A percentile compares a stretch with the other conserved stretches of the same genome.
phyloP scores from a whole-genome alignment of 2,329 filamentous ascomycete species.

The Penicillium janthinellum region DNA sequence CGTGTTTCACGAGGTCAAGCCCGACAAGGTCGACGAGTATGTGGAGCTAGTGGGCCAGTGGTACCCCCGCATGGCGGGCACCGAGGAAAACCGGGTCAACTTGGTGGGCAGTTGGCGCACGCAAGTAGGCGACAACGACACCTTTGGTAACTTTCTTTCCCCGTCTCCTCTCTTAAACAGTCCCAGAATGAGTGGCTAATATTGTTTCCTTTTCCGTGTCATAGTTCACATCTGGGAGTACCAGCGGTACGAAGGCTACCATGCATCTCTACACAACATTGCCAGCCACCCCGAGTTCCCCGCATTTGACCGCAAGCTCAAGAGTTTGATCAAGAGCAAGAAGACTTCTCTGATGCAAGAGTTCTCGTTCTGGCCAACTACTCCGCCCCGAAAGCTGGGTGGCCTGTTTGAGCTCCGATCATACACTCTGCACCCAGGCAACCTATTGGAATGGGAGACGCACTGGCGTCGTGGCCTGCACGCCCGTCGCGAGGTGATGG shows the following conservation, averaged over 20 bases:
- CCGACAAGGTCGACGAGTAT: conserved; percentile 94
- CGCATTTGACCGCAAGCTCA: conserved; percentile 81
- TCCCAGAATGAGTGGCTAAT: not conserved
- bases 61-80: conserved; percentile 86
- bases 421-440: conserved; percentile 93
- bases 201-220: not conserved
- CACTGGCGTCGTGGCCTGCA: conserved; percentile 93
- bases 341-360: conserved; percentile 95
- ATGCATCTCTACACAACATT: conserved; percentile 85
- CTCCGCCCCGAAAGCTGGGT: conserved; percentile 82
- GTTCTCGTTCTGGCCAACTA: conserved; percentile 99
- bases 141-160: conserved; percentile 67
- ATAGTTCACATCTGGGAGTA: conserved; percentile 99
- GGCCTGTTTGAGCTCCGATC: conserved; percentile 95
- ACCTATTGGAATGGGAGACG: conserved; percentile 96
- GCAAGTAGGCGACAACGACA: conserved; percentile 95
- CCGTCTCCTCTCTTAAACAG: not conserved
- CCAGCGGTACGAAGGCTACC: conserved; percentile 94
- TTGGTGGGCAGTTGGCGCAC: conserved; percentile 97
- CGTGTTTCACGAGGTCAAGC: conserved; percentile 93
- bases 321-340: conserved; percentile 80
- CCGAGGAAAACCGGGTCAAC: conserved; percentile 89
- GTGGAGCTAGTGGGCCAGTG: conserved; percentile 83
- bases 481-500: conserved; percentile 94
- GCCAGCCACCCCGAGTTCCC: conserved; percentile 79